These are phyloP conservation scores for Senna tora DNA, from an alignment of 306 rosid genomes.

Conservation along the genomic window DNA sequence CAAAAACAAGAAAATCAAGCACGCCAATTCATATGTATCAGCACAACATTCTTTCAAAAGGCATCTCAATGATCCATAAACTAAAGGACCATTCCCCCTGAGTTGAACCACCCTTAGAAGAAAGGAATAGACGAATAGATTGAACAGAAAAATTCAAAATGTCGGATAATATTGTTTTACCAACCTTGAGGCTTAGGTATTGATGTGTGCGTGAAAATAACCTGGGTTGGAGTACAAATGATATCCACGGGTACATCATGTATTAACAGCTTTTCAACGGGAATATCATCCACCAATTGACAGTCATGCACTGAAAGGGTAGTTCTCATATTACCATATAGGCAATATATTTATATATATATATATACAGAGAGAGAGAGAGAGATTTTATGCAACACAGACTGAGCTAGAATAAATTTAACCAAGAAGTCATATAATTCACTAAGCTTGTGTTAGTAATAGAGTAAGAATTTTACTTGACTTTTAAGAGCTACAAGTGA, in stretches of 20 bases:
- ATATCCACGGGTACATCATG: conserved; percentile 93
- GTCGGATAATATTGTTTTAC: conserved; percentile 36
- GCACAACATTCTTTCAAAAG: neutral
- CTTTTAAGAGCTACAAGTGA: no score
- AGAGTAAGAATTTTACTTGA: no score
- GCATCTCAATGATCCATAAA: conserved; percentile 10
- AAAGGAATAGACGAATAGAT: conserved; percentile 12
- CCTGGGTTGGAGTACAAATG: conserved; percentile 83
- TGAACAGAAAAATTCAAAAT: neutral
- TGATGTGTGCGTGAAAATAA: conserved; percentile 65
- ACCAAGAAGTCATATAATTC: neutral
- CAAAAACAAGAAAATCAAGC: neutral
- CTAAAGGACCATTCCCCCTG: no score
- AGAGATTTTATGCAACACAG: no score
- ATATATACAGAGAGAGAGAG: no score
- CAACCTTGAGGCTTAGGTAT: conserved; percentile 93
- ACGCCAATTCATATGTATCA: neutral
- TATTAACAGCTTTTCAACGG: conserved; percentile 72
- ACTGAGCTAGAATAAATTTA: neutral
- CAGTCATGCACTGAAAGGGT: conserved; percentile 76
- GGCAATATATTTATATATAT: no score
- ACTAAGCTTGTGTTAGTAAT: conserved; percentile 9
- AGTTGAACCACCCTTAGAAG: neutral
- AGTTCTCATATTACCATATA: conserved; percentile 20
- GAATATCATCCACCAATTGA: conserved; percentile 86